These are phyloP conservation scores for Vairimorpha necatrix DNA, from an alignment of 371 early-diverging fungal genomes.

Conservation along the genomic window DNA sequence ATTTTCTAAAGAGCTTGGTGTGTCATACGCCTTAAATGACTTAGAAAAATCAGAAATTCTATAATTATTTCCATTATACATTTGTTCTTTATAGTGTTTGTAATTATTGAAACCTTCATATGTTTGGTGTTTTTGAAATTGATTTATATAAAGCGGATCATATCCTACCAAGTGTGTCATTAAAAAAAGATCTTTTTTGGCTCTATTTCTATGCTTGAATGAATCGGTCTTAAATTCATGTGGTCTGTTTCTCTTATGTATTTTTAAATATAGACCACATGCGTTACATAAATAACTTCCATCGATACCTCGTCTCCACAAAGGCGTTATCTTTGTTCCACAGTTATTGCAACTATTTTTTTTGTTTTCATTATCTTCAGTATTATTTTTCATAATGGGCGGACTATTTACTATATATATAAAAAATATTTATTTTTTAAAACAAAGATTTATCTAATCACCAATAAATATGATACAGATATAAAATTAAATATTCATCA, in stretches of 20 bases:
- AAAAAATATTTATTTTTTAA: constrained; percentile 1
- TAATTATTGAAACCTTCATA: too few relatives aligned
- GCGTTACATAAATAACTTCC: constrained; percentile 60
- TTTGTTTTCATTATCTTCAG: constrained; percentile 4
- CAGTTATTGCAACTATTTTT: constrained; percentile 51
- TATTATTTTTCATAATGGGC: not conserved
- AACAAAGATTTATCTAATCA: too few relatives aligned
- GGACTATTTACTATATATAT: not conserved
- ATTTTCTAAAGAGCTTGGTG: too few relatives aligned
- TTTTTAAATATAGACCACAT: constrained; percentile 63
- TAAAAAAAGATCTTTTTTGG: not conserved
- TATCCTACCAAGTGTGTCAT: not conserved
- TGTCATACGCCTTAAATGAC: too few relatives aligned
- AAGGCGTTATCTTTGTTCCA: constrained; percentile 54
- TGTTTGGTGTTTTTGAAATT: too few relatives aligned
- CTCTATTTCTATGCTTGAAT: constrained; percentile 6
- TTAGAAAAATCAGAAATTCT: too few relatives aligned
- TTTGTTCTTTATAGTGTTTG: too few relatives aligned
- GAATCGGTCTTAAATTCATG: constrained; percentile 22
- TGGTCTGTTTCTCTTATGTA: constrained; percentile 54
- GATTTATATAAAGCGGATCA: too few relatives aligned
- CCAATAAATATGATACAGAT: too few relatives aligned
- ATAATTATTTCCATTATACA: too few relatives aligned
- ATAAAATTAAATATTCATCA: too few relatives aligned
- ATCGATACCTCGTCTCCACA: constrained; percentile 59